phyloP scores from a whole-genome alignment of 2,329 filamentous ascomycete species.

The Acephala macrosclerotiorum region DNA sequence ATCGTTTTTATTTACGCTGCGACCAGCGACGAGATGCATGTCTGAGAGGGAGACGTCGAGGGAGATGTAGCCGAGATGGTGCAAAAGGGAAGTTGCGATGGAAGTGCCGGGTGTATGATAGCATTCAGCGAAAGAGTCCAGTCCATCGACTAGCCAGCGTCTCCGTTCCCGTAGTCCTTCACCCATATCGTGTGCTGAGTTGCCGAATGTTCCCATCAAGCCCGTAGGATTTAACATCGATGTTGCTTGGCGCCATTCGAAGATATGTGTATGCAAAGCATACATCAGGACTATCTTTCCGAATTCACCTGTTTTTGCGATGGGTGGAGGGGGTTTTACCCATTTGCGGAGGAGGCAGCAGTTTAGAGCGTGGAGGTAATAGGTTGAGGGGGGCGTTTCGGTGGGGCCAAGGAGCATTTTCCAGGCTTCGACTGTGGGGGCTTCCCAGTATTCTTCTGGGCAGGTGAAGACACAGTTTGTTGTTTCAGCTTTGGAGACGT shows the following conservation, averaged over 20 bases:
- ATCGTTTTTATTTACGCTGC: conserved; percentile 36
- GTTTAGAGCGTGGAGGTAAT: conserved; percentile 41
- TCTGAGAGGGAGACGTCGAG: conserved; percentile 40
- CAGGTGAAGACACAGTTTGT: conserved; percentile 43
- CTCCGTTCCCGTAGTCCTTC: conserved; percentile 36
- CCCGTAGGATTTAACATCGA: conserved; percentile 42
- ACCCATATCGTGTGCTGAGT: conserved; percentile 38
- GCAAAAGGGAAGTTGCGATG: conserved; percentile 33
- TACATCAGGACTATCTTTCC: conserved; percentile 41
- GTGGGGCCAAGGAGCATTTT: conserved; percentile 34
- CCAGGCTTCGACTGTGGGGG: conserved; percentile 35
- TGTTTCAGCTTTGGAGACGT: conserved; percentile 41
- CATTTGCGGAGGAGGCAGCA: conserved; percentile 40
- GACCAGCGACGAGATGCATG: conserved; percentile 41
- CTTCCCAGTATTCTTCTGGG: conserved; percentile 38
- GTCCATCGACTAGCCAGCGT: conserved; percentile 37
- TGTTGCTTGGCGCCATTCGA: conserved; percentile 41
- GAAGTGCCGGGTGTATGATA: conserved; percentile 28
- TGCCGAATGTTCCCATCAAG: conserved; percentile 37
- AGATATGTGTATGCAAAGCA: conserved; percentile 41
- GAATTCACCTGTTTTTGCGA: conserved; percentile 34
- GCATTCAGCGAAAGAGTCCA: conserved; percentile 39
- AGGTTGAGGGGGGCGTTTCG: conserved; percentile 35
- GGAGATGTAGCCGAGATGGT: conserved; percentile 37
- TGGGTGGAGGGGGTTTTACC: conserved; percentile 39